Evolutionary conservation across 2,329 filamentous ascomycete genomes (phyloP), one percentile per base, ranked within the genome.

Genomic region (Stagonosporopsis vannaccii): DNA sequence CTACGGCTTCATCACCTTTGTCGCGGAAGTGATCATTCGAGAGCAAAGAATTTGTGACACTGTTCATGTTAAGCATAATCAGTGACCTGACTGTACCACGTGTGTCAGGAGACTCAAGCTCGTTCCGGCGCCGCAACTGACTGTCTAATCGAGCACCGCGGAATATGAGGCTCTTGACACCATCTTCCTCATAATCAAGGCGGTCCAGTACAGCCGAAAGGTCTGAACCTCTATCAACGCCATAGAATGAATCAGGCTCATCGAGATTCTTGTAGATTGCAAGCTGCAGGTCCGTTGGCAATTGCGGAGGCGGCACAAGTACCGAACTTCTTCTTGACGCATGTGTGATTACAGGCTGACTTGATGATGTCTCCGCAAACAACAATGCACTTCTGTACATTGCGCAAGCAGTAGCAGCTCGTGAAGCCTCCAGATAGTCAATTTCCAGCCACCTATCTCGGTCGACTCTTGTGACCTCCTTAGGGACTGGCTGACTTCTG

Each of bases 201-300:
- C 91, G 88, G 46, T 89, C 85, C 56, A 98, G 81, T 1, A 98
- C 89, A 11, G 89, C 91, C 15, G 85, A 81, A 15, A 99, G 78
- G 54, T 87, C 92, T 6, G 92, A 85, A 36, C 86, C 85, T 74
- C 96, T 90, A 37, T 91, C 86, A 7, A 97, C 83, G 4, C 95
- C 96, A 71, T 99, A 99, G 74, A 96, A 99, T 0, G 92, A 89
- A 74, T 99, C 95, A 1, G 93, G 94, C 68, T 99, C 96, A 70
- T 97, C 93, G 42, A 99, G 90, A 58, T 91, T 94, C 70, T 91
- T 90, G 73, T 95, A 99, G 2, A 99, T 93, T 0, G 85, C 81
- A 40, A 97, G 82, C 12, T 98, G 80, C 1, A 96, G 81, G 26
- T 90, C 86, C 3, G 85, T 82, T 6, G 90, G 84, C 23, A 81